Base-by-base conservation (phyloP, 345 rosid species). In the Lumnitzera littorea region DNA sequence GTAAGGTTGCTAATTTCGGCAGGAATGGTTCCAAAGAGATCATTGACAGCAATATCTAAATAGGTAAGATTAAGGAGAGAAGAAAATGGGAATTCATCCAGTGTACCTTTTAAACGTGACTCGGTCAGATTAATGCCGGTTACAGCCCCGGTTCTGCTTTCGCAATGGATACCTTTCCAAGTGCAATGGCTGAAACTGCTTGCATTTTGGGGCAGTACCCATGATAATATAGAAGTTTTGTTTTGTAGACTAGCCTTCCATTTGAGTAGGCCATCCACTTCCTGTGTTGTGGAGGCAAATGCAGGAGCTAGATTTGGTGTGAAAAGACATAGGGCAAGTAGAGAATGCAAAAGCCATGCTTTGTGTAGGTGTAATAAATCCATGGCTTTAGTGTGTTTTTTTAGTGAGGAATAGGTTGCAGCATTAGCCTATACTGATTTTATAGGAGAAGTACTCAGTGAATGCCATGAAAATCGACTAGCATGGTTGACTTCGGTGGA, bases 21-120 rank as follows among this genome's bases (percentile, higher is more conserved):
- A 12, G 78, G 81, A 16, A 77, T 67, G 2, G 15, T 15, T 7
- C 78, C 78, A 12, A 13, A 41, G 52, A 77, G 61, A 2, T 20
- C 29, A 50, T 70, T 73, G 5, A 2, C 12, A 24, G 48, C 43
- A 2, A 77, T 65, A 61, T 58, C 63, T 61, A 77, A 53, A 12
- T 7, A 15, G 1, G 27, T 6, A 4, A 77, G 73, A 43, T 67
- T 60, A 31, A 54, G 69, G 24, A 76, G 57, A 29, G 69, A 66
- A 2, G 50, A 48, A 56, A 66, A 62, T 23, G 70, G 27, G 54
- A 73, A 61, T 15, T 27, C 53, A 41, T 60, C 10, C 2, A 73
- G 70, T 4, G 64, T 68, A 53, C 72, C 72, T 7, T 48, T 16
- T 15, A 64, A 24, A 5, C 53, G 60, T 2, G 20, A 36, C 52